phyloP scores from a whole-genome alignment of 2,329 filamentous ascomycete species.

The Talaromyces sp. region DNA sequence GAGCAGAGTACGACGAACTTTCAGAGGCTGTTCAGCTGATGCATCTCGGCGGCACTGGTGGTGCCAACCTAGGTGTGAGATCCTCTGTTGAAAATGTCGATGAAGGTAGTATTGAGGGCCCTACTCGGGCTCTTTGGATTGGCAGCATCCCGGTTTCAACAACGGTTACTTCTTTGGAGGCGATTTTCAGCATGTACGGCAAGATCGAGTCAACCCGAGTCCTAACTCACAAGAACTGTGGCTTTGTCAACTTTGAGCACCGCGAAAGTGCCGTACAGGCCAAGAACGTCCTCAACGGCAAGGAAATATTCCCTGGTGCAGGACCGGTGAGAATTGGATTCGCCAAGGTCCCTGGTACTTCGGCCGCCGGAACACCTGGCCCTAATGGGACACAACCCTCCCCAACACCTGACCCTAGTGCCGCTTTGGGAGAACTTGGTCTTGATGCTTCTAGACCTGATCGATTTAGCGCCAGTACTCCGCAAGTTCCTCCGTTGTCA shows the following conservation, averaged over 20 bases:
- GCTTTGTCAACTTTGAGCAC: conserved; percentile 95
- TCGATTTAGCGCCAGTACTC: conserved; percentile 31
- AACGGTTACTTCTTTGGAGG: conserved; percentile 87
- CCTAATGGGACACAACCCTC: conserved; percentile 84
- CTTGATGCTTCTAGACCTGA: conserved; percentile 25
- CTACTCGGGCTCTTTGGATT: conserved; percentile 91
- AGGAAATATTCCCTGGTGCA: conserved; percentile 96
- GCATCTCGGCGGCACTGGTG: conserved; percentile 50
- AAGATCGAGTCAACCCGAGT: conserved; percentile 87
- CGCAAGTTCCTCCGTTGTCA: conserved; percentile 64
- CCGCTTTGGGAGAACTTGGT: conserved; percentile 26
- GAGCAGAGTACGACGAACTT: conserved; percentile 73
- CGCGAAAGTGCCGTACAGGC: conserved; percentile 87
- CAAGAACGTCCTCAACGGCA: conserved; percentile 83
- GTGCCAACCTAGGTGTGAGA: conserved; percentile 58
- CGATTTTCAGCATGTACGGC: conserved; percentile 93
- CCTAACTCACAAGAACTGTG: conserved; percentile 96
- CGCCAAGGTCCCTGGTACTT: conserved; percentile 88
- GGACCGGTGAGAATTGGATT: conserved; percentile 95
- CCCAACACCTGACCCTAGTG: conserved; percentile 82
- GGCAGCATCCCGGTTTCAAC: conserved; percentile 97
- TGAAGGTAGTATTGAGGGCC: conserved; percentile 77
- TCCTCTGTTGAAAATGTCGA: conserved; percentile 63
- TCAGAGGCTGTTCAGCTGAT: conserved; percentile 78
- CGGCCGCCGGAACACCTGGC: conserved; percentile 73